Conservation (phyloP, 169 alveolate species). For the Plasmodium relictum region DNA sequence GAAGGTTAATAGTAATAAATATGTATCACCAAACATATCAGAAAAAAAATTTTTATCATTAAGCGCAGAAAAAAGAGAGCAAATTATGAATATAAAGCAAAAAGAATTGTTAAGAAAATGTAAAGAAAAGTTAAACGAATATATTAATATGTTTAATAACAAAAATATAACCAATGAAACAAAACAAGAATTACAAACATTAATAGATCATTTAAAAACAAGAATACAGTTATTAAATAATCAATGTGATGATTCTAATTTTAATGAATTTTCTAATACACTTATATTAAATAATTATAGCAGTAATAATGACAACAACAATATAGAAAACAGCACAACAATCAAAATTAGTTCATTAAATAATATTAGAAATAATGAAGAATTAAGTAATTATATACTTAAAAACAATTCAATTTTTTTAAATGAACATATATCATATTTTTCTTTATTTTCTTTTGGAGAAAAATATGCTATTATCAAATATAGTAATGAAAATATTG, state of each 20-base stretch:
- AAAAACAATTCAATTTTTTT: slow-evolving; percentile 65
- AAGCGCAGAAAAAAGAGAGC: slow-evolving; percentile 50
- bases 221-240: slow-evolving; percentile 52
- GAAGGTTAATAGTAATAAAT: slow-evolving; percentile 63
- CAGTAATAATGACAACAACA: background rate
- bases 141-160: slow-evolving; percentile 60
- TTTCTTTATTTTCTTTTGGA: slow-evolving; percentile 68
- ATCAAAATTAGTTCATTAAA: slow-evolving; percentile 37
- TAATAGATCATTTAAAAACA: slow-evolving; percentile 47
- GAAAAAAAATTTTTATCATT: slow-evolving; percentile 69
- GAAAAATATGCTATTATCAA: slow-evolving; percentile 70
- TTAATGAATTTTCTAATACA: slow-evolving; percentile 1
- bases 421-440: slow-evolving; percentile 57
- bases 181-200: slow-evolving; percentile 27
- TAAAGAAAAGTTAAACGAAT: slow-evolving; percentile 60
- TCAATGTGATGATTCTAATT: slow-evolving; percentile 36
- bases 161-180: slow-evolving; percentile 40
- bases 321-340: slow-evolving; percentile 24
- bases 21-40: slow-evolving; percentile 44
- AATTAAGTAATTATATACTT: slow-evolving; percentile 44
- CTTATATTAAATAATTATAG: background rate
- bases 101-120: slow-evolving; percentile 70
- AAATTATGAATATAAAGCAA: slow-evolving; percentile 64
- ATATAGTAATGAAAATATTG: slow-evolving; percentile 41
- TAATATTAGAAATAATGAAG: slow-evolving; percentile 53